Conservation (phyloP, 495 filamentous ascomycete species). For the Pyrenula massariospora region DNA sequence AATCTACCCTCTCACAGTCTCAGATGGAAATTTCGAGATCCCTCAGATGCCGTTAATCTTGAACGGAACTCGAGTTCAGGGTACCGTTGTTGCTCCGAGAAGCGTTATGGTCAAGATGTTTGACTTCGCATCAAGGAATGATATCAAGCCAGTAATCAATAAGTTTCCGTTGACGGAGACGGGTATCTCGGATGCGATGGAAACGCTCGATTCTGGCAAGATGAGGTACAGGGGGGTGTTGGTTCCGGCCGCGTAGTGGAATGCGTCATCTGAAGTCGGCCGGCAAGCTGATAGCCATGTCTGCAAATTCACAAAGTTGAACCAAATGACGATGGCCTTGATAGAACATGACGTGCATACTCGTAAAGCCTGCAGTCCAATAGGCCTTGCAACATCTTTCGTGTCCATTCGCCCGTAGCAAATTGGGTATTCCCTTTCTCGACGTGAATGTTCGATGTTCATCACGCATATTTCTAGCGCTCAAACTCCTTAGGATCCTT, state of each 20-base stretch:
- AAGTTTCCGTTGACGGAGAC: constrained; percentile 42
- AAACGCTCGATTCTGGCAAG: constrained; percentile 39
- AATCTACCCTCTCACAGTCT: constrained; percentile 41
- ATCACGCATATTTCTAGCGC: too few relatives aligned
- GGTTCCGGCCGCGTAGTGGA: constrained; percentile 7
- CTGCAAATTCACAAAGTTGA: not conserved
- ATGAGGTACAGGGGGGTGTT: constrained; percentile 49
- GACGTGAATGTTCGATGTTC: not conserved
- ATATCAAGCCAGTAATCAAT: constrained; percentile 43
- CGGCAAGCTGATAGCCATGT: not conserved
- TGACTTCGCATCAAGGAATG: constrained; percentile 40
- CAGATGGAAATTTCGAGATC: constrained; percentile 34
- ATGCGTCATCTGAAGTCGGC: not conserved
- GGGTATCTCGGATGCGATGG: constrained; percentile 39
- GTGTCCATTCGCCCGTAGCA: not conserved
- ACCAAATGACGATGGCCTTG: not conserved
- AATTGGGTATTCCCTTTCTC: not conserved
- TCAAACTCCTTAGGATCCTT: too few relatives aligned
- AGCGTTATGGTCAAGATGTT: constrained; percentile 42
- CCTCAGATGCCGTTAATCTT: constrained; percentile 37
- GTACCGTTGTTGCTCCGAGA: constrained; percentile 38
- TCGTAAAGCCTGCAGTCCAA: not conserved
- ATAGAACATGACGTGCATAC: not conserved
- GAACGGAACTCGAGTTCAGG: constrained; percentile 37
- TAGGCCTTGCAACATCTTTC: not conserved